Percentiles rank a stretch among this genome's conserved stretches.
Evolutionary conservation across 164 flowering plant species (phyloP).

Genomic region (Saururus chinensis): DNA sequence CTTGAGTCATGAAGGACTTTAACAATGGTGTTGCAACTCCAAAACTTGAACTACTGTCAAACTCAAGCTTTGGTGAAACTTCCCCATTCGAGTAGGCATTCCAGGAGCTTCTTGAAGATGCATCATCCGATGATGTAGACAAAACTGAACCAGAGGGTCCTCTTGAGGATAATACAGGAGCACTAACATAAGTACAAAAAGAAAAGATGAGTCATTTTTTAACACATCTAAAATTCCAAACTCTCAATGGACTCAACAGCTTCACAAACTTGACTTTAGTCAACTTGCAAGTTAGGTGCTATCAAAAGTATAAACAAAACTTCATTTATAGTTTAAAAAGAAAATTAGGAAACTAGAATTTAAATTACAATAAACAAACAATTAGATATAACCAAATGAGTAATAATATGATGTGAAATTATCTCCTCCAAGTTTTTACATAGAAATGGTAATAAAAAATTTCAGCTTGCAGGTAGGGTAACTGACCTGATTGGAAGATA

Average conservation of each 20-base stretch:
- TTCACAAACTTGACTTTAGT: neutral
- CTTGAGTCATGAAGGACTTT: slow-evolving; percentile 90
- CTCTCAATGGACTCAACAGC: too few species aligned
- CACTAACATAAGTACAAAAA: slow-evolving; percentile 35
- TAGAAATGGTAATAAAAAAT: neutral
- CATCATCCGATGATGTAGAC: slow-evolving; percentile 43
- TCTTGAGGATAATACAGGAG: slow-evolving; percentile 76
- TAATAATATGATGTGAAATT: too few species aligned
- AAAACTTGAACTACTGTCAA: slow-evolving; percentile 60
- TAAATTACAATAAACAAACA: too few species aligned
- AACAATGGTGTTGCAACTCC: slow-evolving; percentile 80
- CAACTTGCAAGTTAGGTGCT: neutral
- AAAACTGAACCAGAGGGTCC: slow-evolving; percentile 36
- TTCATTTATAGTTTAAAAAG: too few species aligned
- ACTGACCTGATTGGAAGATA: slow-evolving; percentile 97
- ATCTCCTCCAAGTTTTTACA: neutral
- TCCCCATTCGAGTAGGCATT: slow-evolving; percentile 59
- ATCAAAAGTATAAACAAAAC: too few species aligned
- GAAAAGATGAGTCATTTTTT: neutral
- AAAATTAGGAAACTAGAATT: too few species aligned
- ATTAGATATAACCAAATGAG: too few species aligned
- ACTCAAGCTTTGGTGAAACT: slow-evolving; percentile 42
- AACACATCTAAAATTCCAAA: neutral
- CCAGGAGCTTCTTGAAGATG: slow-evolving; percentile 62
- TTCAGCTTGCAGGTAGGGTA: neutral